Percentiles rank a stretch among this genome's conserved stretches.
Evolutionary conservation across 495 filamentous ascomycete species (phyloP).

Genomic region (Jackrogersella minutella): DNA sequence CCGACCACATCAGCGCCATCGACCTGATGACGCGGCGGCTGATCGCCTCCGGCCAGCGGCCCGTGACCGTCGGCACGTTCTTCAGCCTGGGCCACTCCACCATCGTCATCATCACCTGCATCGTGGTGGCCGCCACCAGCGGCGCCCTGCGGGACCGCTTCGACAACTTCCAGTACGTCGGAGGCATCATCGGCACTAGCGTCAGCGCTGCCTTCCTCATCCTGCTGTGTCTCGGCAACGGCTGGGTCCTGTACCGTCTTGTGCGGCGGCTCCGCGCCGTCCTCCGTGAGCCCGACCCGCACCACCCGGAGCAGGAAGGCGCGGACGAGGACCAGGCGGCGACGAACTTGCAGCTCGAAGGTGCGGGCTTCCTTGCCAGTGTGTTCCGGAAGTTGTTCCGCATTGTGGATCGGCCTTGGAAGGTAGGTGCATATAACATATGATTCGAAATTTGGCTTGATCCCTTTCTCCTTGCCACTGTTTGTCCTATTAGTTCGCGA

Average conservation of each 20-base stretch:
- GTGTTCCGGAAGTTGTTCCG: slow-evolving; percentile 81
- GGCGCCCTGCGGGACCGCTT: slow-evolving; percentile 82
- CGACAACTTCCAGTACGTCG: slow-evolving; percentile 79
- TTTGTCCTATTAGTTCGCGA: too few relatives aligned
- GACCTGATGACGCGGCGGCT: slow-evolving; percentile 94
- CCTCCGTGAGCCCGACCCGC: slow-evolving; percentile 48
- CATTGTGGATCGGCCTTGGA: slow-evolving; percentile 91
- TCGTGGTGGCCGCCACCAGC: slow-evolving; percentile 89
- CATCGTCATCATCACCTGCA: slow-evolving; percentile 89
- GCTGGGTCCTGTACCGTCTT: slow-evolving; percentile 82
- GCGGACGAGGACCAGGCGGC: slow-evolving; percentile 57
- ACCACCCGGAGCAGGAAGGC: slow-evolving; percentile 22
- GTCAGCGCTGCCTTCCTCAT: slow-evolving; percentile 85
- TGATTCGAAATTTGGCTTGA: too few relatives aligned
- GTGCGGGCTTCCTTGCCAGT: slow-evolving; percentile 74
- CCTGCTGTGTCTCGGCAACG: slow-evolving; percentile 82
- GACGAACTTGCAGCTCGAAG: slow-evolving; percentile 73
- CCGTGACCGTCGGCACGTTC: slow-evolving; percentile 94
- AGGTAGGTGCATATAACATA: slow-evolving; percentile 51
- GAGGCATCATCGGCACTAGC: slow-evolving; percentile 84
- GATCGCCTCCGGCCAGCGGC: slow-evolving; percentile 83
- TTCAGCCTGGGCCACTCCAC: slow-evolving; percentile 95
- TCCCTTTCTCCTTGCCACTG: neutral
- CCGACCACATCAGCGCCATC: slow-evolving; percentile 96
- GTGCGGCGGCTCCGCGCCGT: slow-evolving; percentile 70